Evolutionary conservation across 306 rosid species (phyloP), one percentile per base, ranked within the genome.

Genomic region (Fragaria ananassa): DNA sequence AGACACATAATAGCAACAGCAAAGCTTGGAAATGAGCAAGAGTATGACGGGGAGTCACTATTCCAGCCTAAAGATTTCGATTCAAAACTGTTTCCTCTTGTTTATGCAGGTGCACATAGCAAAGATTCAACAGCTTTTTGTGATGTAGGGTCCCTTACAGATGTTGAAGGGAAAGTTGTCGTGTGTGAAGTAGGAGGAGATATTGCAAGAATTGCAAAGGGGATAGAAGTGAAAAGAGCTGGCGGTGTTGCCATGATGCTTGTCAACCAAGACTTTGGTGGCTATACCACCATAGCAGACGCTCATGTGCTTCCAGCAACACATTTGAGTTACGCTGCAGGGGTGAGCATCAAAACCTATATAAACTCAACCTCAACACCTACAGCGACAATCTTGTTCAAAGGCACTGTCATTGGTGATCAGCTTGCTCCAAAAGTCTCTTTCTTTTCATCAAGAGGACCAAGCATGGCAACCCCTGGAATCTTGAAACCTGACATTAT

Each of bases 401-500:
- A 78, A 83, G 91, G 87, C 68, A 85, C 89, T 0, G 29, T 83
- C 44, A 85, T 83, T 23, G 91, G 88, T 1, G 84, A 85, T 8
- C 10, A 85, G 10, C 61, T 58, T 23, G 86, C 93, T 65, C 91
- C 89, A 0, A 2, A n/a, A 3, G 86, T 80, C 15, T 81, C 78
- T 51, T 68, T 23, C 17, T 89, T 87, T 60, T 89, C 87, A 42
- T 85, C 91, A 0, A 81, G 85, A 70, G 91, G 93, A 19, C 93
- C 91, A 68, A 87, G 82, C 58, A 19, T 4, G 1, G 76, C 6
- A 21, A 78, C 87, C 56, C 79, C 86, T 0, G 87, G 89, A 5
- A 87, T 89, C 34, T 73, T 89, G 6, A 89, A 89, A 58, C 93
- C 91, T 0, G 86, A 87, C 81, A 85, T 89, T 4, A 68, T 85